phyloP scores from a whole-genome alignment of 768 basidiomycete genomes.

The Collybia mongolica region DNA sequence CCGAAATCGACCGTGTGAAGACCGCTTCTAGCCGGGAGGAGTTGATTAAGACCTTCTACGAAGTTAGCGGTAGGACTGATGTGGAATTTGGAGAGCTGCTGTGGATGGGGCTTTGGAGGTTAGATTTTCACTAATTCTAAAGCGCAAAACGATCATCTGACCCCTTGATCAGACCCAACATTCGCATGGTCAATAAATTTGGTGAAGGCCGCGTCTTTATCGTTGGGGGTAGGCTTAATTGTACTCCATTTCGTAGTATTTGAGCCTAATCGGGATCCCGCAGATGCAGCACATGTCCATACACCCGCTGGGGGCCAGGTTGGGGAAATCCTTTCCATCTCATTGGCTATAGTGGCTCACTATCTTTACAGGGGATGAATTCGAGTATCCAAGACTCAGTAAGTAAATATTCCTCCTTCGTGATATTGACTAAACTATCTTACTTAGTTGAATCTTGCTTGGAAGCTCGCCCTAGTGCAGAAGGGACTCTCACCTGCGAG shows the following conservation, averaged over 20 bases:
- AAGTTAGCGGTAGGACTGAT: neutral
- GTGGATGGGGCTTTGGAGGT: neutral
- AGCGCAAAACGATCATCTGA: no score
- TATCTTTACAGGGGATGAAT: neutral
- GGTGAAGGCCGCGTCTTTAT: neutral
- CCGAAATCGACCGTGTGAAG: neutral
- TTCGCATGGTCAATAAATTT: neutral
- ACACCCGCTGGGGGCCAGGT: neutral
- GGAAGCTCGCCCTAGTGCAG: neutral
- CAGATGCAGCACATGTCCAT: neutral
- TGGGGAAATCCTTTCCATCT: no score
- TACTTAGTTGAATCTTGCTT: neutral
- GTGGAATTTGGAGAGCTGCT: neutral
- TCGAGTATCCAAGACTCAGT: neutral
- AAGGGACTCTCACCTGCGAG: neutral
- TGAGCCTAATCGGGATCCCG: neutral
- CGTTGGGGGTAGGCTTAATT: neutral
- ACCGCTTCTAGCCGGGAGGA: neutral
- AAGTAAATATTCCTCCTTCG: neutral
- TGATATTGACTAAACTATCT: neutral
- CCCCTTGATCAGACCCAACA: neutral
- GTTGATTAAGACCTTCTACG: slow-evolving; percentile 1
- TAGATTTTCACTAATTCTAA: neutral
- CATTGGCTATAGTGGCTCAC: no score
- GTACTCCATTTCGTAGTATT: neutral